Evolutionary conservation across 495 filamentous ascomycete genomes (phyloP), one percentile per base, ranked within the genome.

Genomic region (Chaetomidium leptoderma): DNA sequence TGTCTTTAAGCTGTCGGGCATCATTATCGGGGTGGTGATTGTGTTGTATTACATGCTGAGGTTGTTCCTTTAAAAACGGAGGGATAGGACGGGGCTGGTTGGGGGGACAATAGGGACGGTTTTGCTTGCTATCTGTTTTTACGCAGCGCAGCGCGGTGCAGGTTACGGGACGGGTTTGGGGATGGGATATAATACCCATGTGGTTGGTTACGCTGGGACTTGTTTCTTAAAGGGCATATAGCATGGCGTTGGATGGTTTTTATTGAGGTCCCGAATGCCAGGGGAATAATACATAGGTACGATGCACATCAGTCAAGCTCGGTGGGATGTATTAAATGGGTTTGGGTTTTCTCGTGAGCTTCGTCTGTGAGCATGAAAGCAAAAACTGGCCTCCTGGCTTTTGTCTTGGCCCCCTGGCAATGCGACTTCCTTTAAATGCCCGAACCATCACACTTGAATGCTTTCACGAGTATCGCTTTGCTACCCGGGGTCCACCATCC

Each of bases 1-100:
- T 24, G 84, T 97, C 27, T 69, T 98, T 45, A 95, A 95, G 70
- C 78, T 98, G 50, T 85, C 90, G 4, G 92, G 83, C 32, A 95
- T 97, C 46, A 81, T 92, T 11, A 77, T 91, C 42, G 90, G 76
- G n/a, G 74, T 74, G 10, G 84, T 93, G 16, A 59, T 97, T 33
- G 70, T 89, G 52, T 59, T 95, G 45, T 98, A 87, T 66, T 87
- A 91, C 62, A 69, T 88, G 33, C 73, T 81, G 62, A 78, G 81
- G 26, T 83, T 85, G 78, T 50, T 32, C 4, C 14, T 32, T 21
- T 23, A 30, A 8, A n/a, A n/a, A n/a, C n/a, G n/a, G n/a, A n/a
- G 4, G 23, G 17, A 6, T 4, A 6, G 16, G 29, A n/a, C 14
- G 0, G 23, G 11, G 9, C 17, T 50, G 35, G 17, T 47, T 47